Conservation (phyloP, 2,329 filamentous ascomycete species). For the Fusarium sp. region DNA sequence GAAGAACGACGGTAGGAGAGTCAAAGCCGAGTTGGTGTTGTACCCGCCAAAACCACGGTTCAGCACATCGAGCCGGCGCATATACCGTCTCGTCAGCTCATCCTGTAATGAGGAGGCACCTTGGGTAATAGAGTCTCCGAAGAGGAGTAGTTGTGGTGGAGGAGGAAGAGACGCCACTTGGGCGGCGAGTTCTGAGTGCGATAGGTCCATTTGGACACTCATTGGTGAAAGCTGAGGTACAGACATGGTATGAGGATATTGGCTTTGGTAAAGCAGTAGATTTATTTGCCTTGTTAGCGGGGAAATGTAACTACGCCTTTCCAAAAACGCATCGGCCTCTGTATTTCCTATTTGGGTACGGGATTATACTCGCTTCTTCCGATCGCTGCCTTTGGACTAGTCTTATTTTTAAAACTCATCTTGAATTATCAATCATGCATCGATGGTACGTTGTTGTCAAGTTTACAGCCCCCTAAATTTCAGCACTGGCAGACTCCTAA, state of each 20-base stretch:
- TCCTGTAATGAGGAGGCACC: background rate
- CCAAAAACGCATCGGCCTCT: background rate
- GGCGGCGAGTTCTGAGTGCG: background rate
- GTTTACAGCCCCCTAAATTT: too few relatives aligned
- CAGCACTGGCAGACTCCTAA: too few relatives aligned
- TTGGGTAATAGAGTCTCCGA: background rate
- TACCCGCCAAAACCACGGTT: background rate
- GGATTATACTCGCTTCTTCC: background rate
- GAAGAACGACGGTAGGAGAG: background rate
- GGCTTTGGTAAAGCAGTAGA: background rate
- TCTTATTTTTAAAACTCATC: too few relatives aligned
- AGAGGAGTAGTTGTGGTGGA: background rate
- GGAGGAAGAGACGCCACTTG: background rate
- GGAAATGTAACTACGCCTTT: background rate
- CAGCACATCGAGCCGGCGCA: background rate
- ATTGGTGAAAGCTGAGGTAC: background rate
- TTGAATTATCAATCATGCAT: too few relatives aligned
- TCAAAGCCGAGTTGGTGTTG: background rate
- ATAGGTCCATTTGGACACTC: background rate
- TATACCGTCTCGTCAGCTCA: background rate
- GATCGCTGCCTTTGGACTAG: too few relatives aligned
- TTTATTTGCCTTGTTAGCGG: fast-evolving
- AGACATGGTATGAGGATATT: background rate
- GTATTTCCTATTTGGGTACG: background rate
- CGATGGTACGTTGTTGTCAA: too few relatives aligned